These are phyloP conservation scores for Puccinellia tenuiflora DNA, from an alignment of 176 grass and related monocot species.

Conservation along the genomic window DNA sequence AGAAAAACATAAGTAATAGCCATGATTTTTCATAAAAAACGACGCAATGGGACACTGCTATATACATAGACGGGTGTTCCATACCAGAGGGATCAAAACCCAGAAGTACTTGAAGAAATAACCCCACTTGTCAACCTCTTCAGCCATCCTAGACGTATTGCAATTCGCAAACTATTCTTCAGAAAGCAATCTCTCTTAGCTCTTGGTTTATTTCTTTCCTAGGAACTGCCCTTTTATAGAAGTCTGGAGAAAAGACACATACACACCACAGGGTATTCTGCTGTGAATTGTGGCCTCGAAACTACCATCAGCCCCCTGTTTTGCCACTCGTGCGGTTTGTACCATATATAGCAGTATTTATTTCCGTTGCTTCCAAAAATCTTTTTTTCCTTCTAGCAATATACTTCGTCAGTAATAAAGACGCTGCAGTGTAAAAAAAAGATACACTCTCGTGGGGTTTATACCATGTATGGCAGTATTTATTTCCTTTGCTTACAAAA, in stretches of 20 bases:
- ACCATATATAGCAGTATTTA: no score
- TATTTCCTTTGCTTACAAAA: neutral
- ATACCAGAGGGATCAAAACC: conserved; percentile 2
- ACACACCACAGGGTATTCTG: neutral
- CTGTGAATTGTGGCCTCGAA: neutral
- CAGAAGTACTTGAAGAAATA: neutral
- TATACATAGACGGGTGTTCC: neutral
- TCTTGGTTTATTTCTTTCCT: no score
- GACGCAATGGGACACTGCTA: no score
- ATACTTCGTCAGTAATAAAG: no score
- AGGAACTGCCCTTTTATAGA: no score
- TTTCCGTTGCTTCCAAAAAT: no score
- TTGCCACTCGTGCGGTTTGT: neutral
- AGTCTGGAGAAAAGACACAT: neutral
- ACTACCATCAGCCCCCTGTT: neutral
- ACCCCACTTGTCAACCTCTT: neutral
- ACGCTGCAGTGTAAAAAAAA: no score
- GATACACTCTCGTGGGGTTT: no score
- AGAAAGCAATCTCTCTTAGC: neutral
- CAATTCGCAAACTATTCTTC: no score
- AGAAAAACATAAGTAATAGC: no score
- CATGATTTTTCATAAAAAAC: no score
- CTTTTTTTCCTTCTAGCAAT: no score
- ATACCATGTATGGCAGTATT: neutral
- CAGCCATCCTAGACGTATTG: neutral